Evolutionary conservation across 1,284 basidiomycete species (phyloP).

Genomic region (Fomitopsis schrenkii): DNA sequence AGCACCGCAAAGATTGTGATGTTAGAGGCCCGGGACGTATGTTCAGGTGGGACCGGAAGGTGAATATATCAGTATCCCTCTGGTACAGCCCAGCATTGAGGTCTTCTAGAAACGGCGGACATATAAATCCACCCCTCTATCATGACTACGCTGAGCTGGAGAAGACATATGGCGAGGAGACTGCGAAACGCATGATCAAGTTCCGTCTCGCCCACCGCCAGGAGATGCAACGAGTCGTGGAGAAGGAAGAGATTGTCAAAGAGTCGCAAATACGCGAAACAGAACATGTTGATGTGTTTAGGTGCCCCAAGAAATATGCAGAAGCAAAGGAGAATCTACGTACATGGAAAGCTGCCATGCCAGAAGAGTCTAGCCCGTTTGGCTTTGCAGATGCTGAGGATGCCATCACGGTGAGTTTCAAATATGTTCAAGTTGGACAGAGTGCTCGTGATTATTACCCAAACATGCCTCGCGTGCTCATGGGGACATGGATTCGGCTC

Average conservation of each 20-base stretch:
- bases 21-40: conserved; percentile 65
- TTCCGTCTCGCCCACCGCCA: conserved; percentile 56
- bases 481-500: too few relatives aligned
- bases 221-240: conserved; percentile 42
- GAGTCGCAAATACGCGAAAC: conserved; percentile 38
- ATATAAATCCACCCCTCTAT: conserved; percentile 60
- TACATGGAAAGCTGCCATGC: conserved; percentile 34
- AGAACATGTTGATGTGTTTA: conserved; percentile 39
- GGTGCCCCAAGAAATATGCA: conserved; percentile 28
- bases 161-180: conserved; percentile 37
- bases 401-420: conserved; percentile 29
- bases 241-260: conserved; percentile 42
- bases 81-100: not conserved
- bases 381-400: conserved; percentile 28
- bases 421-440: too few relatives aligned
- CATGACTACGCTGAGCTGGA: conserved; percentile 55
- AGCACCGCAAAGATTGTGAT: conserved; percentile 44
- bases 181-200: conserved; percentile 51
- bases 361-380: conserved; percentile 33
- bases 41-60: conserved; percentile 71
- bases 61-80: conserved; percentile 23
- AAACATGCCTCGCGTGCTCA: too few relatives aligned
- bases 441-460: too few relatives aligned
- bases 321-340: conserved; percentile 30
- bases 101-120: conserved; percentile 61